phyloP scores from a whole-genome alignment of 192 early-diverging fungal genomes.

The Rhizoclosmatium sp. region DNA sequence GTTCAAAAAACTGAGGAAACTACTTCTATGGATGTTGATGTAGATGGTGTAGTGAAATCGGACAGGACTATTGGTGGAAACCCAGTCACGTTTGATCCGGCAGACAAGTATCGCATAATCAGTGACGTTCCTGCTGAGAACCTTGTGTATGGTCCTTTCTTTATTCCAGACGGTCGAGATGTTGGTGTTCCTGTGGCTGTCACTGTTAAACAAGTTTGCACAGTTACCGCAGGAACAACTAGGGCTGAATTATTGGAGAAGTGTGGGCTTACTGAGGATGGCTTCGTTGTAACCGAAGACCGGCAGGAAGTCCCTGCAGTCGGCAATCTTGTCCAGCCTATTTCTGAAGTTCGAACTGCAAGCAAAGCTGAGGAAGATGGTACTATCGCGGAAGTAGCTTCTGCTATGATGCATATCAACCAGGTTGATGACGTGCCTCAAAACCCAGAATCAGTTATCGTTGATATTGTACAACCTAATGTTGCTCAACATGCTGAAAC shows the following conservation, averaged over 20 bases:
- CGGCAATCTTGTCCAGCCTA: not conserved
- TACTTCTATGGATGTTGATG: constrained; percentile 7
- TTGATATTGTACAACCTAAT: no score
- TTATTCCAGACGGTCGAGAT: constrained; percentile 2
- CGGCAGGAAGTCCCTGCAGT: not conserved
- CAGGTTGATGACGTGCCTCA: no score
- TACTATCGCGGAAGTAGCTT: no score
- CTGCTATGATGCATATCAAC: no score
- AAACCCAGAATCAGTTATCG: no score
- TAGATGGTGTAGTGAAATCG: not conserved
- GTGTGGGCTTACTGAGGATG: no score
- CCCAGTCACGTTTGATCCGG: not conserved
- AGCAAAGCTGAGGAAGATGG: not conserved
- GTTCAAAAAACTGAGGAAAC: not conserved
- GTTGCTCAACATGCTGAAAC: no score
- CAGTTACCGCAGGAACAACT: not conserved
- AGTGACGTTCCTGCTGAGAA: constrained; percentile 14
- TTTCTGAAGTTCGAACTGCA: not conserved
- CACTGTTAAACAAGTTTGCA: not conserved
- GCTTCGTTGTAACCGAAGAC: not conserved
- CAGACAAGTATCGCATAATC: not conserved
- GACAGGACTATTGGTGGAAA: not conserved
- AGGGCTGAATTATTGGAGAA: not conserved
- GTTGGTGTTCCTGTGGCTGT: not conserved
- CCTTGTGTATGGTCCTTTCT: constrained; percentile 27